Conservation (phyloP, 768 basidiomycete genomes). For the Pleurotus tuoliensis region DNA sequence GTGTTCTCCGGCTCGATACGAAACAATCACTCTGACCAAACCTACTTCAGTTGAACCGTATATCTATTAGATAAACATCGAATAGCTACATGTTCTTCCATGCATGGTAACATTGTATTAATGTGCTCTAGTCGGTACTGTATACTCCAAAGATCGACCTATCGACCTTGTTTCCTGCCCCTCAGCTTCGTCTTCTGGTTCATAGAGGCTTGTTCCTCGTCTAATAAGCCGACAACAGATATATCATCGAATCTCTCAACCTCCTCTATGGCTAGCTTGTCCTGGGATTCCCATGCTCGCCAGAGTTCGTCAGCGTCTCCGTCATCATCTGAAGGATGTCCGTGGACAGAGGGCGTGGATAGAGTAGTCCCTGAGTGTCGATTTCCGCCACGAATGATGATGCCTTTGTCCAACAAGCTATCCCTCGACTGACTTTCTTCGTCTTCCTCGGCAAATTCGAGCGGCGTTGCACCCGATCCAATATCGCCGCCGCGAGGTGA, state of each 20-base stretch:
- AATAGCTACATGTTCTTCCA: no score
- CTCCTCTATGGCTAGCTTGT: constrained; percentile 45
- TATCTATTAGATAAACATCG: no score
- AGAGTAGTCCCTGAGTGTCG: constrained; percentile 28
- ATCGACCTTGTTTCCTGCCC: constrained; percentile 4
- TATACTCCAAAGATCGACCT: background rate
- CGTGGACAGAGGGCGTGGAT: constrained; percentile 37
- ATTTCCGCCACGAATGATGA: constrained; percentile 21
- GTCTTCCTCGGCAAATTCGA: constrained; percentile 50
- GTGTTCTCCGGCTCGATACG: no score
- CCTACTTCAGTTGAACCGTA: no score
- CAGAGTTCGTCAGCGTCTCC: constrained; percentile 25
- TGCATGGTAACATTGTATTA: no score
- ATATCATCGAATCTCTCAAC: constrained; percentile 49
- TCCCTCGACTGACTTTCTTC: constrained; percentile 37
- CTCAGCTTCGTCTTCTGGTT: constrained; percentile 10
- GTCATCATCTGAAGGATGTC: constrained; percentile 29
- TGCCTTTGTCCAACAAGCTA: constrained; percentile 18
- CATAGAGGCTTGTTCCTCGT: constrained; percentile 29
- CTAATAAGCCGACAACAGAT: constrained; percentile 35
- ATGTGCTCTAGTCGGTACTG: background rate
- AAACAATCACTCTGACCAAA: no score
- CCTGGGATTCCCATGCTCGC: constrained; percentile 44
- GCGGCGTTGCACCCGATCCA: constrained; percentile 32
- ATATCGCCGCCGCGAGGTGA: constrained; percentile 29